A percentile compares a stretch with the other conserved stretches of the same genome.
These are phyloP conservation scores for Cyclotella baltica DNA, from an alignment of 108 stramenopile species.

Conservation along the genomic window DNA sequence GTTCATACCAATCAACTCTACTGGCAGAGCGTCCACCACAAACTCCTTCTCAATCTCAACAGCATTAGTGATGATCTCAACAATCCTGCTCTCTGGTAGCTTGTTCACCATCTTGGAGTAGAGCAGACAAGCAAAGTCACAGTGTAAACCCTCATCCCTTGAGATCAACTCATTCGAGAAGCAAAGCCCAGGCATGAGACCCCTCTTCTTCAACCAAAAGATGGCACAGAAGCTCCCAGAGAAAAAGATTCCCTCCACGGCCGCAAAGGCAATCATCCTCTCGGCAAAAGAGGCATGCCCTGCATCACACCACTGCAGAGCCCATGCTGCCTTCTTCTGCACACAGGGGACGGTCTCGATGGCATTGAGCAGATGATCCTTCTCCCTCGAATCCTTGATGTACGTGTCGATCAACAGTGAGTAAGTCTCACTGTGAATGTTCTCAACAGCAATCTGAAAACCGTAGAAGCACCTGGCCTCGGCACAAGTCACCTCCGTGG, in stretches of 20 bases:
- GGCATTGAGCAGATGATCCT: slow-evolving; percentile 87
- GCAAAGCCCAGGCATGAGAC: slow-evolving; percentile 99
- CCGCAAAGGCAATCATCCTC: slow-evolving; percentile 98
- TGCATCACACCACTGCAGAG: slow-evolving; percentile 95
- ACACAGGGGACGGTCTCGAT: slow-evolving; percentile 97
- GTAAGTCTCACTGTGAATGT: slow-evolving; percentile 99
- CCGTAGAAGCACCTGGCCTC: slow-evolving; percentile 99
- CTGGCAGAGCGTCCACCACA: slow-evolving; percentile 96
- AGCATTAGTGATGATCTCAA: slow-evolving; percentile 88
- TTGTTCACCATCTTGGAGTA: slow-evolving; percentile 91
- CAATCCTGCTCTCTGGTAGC: slow-evolving; percentile 77
- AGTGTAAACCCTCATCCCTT: slow-evolving; percentile 98
- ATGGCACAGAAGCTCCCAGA: slow-evolving; percentile 98
- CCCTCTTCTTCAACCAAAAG: slow-evolving; percentile 99
- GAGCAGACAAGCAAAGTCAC: slow-evolving; percentile 95
- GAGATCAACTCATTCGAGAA: slow-evolving; percentile 99
- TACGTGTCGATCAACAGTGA: slow-evolving; percentile 99
- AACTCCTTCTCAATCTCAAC: slow-evolving; percentile 99
- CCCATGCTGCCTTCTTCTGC: slow-evolving; percentile 98
- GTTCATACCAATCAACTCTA: slow-evolving; percentile 99
- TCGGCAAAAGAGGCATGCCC: slow-evolving; percentile 95
- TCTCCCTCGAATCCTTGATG: slow-evolving; percentile 88
- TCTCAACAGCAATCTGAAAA: slow-evolving; percentile 99
- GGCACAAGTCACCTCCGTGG: slow-evolving; percentile 93
- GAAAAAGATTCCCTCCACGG: slow-evolving; percentile 99